Evolutionary conservation across 495 filamentous ascomycete genomes (phyloP), one percentile per base, ranked within the genome.

Genomic region (Penicillium nucicola): DNA sequence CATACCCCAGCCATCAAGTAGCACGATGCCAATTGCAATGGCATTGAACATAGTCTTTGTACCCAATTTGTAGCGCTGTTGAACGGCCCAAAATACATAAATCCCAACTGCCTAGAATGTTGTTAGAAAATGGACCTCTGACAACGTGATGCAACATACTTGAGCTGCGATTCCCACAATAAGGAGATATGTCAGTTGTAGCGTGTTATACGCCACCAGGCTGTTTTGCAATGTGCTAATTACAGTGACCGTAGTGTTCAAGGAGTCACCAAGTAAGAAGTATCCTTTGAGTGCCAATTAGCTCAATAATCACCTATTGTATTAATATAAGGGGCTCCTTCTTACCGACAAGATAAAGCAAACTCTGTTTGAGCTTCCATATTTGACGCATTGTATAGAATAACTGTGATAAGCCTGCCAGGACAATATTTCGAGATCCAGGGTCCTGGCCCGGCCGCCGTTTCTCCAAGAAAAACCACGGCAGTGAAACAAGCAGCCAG

Each of bases 211-310:
- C 8, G 75, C 68, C 5, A 84, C 79, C 15, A 86, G 75, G 22
- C 60, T 68, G 52, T 85, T 87, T 56, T 87, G 83, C 14, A 85
- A 58, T 0, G 82, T 87, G 2, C 68, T 69, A 36, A 86, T 80
- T 23, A 86, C 82, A 2, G 83, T 84, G 14, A 85, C 81, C 8
- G 83, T 85, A 2, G 83, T 86, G 53, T 84, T 84, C 20, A 85
- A 66, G 3, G 77, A 82, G 60, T 86, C 83, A 33, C 80, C 82
- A 9, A 86, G 72, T 23, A 85, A 67, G 65, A 85, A 85, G 59
- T 85, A 86, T 5, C 82, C 75, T 78, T 6, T 8, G 25, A 4
- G 25, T 28, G 25, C 25, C 32, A 39, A 14, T 14, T 0, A 15
- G 20, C 6, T 23, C 4, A 14, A 12, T 4, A 11, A 11, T 45